Evolutionary conservation across 108 stramenopile species (phyloP).

Genomic region (Discostella pseudostelligera): DNA sequence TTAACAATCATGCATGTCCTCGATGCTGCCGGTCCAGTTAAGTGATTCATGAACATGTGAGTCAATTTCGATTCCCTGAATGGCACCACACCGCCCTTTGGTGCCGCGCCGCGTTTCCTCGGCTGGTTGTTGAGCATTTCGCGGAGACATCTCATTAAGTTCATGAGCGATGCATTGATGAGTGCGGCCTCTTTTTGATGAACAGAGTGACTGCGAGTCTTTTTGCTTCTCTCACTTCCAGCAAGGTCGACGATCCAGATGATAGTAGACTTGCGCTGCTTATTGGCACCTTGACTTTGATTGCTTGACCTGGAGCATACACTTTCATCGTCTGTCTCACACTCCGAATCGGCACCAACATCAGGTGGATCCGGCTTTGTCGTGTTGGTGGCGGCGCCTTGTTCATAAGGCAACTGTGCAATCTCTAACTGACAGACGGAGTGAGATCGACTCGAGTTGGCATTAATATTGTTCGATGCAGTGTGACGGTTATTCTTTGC

Average conservation of each 20-base stretch:
- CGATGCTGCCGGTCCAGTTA: conserved; percentile 69
- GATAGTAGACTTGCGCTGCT: conserved; percentile 45
- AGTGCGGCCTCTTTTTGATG: conserved; percentile 92
- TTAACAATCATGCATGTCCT: conserved; percentile 92
- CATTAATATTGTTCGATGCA: conserved; percentile 88
- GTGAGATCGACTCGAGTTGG: conserved; percentile 91
- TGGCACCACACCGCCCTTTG: conserved; percentile 65
- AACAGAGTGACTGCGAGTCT: conserved; percentile 70
- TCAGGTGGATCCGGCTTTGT: not conserved
- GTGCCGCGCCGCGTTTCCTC: conserved; percentile 45
- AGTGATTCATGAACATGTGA: conserved; percentile 93
- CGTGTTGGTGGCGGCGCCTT: not conserved
- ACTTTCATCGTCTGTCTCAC: conserved; percentile 67
- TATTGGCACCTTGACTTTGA: conserved; percentile 20
- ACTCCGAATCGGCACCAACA: conserved; percentile 41
- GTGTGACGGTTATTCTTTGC: conserved; percentile 83
- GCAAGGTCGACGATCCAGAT: conserved; percentile 98
- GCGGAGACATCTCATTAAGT: conserved; percentile 94
- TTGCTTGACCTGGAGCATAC: conserved; percentile 39
- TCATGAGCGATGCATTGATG: conserved; percentile 97
- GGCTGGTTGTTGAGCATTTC: conserved; percentile 73
- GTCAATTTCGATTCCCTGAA: conserved; percentile 98
- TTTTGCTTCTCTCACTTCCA: conserved; percentile 91
- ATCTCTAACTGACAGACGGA: conserved; percentile 89
- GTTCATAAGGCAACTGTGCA: conserved; percentile 20